Conservation (phyloP, 2,329 filamentous ascomycete species). For the Pleomassaria siparia region DNA sequence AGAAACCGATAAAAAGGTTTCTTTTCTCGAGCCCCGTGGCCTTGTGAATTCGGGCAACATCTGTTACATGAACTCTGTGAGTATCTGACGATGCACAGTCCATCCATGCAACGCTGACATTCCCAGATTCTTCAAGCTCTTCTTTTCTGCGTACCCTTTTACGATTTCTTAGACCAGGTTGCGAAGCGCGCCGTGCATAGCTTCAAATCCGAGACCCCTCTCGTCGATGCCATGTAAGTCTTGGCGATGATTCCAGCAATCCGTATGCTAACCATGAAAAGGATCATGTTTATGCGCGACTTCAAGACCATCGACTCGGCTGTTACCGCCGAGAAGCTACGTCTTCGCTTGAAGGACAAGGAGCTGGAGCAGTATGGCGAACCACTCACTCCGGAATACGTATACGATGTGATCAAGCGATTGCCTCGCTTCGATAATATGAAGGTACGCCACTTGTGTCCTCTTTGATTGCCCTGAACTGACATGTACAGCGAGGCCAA, state of each 20-base stretch:
- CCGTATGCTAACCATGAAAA: constrained; percentile 37
- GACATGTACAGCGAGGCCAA: constrained; percentile 70
- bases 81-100: constrained; percentile 37
- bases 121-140: constrained; percentile 87
- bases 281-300: constrained; percentile 95
- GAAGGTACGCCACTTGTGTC: constrained; percentile 59
- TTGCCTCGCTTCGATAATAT: constrained; percentile 88
- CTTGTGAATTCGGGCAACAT: constrained; percentile 97
- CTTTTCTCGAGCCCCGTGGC: constrained; percentile 88
- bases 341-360: constrained; percentile 71
- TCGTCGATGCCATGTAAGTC: constrained; percentile 91
- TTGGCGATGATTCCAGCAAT: background rate
- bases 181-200: constrained; percentile 81
- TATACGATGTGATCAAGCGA: constrained; percentile 88
- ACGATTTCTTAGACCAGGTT: constrained; percentile 86
- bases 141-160: constrained; percentile 91
- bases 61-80: constrained; percentile 99
- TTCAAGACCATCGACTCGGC: constrained; percentile 86
- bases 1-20: constrained; percentile 64
- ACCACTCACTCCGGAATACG: constrained; percentile 87
- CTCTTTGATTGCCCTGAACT: constrained; percentile 38
- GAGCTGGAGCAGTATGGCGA: constrained; percentile 91
- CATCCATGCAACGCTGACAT: constrained; percentile 35
- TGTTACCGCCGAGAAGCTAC: constrained; percentile 70
- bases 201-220: constrained; percentile 91